phyloP scores from a whole-genome alignment of 306 rosid genomes.

The Geum urbanum region DNA sequence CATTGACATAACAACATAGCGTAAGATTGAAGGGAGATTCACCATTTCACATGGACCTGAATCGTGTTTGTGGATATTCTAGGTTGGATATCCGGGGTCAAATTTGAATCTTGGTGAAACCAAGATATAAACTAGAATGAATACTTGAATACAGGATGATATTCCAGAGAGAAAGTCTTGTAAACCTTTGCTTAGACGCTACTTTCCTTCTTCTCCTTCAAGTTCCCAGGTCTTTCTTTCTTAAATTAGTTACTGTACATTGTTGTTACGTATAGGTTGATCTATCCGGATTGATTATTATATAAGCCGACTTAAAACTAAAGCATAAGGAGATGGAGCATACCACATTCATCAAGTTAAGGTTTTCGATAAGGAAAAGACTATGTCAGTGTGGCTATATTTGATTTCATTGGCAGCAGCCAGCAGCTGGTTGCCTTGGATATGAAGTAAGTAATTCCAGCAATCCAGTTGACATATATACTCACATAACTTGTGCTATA shows the following conservation, averaged over 20 bases:
- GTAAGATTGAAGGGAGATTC: constrained; percentile 26
- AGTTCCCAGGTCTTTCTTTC: constrained; percentile 30
- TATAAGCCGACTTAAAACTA: not conserved
- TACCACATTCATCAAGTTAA: constrained; percentile 4
- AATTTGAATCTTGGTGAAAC: constrained; percentile 23
- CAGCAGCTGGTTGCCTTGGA: not conserved
- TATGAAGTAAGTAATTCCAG: too few species aligned
- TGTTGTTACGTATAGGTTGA: not conserved
- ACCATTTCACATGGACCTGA: constrained; percentile 11
- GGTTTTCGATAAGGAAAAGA: not conserved
- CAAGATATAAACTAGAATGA: constrained; percentile 16
- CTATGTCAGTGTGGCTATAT: not conserved
- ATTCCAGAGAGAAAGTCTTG: constrained; percentile 17
- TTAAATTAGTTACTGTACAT: not conserved
- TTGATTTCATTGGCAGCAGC: not conserved
- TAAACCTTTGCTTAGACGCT: constrained; percentile 48
- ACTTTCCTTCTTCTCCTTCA: constrained; percentile 45
- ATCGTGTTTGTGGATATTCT: constrained; percentile 5
- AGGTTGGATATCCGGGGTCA: constrained; percentile 10
- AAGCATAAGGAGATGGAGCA: not conserved
- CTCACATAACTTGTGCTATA: too few species aligned
- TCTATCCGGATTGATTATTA: not conserved
- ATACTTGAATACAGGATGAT: too few species aligned
- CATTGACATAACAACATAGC: constrained; percentile 10
- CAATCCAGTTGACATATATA: too few species aligned